Evolutionary conservation across 805 yeast genomes (phyloP).

Genomic region (Kockiozyma suomiensis): DNA sequence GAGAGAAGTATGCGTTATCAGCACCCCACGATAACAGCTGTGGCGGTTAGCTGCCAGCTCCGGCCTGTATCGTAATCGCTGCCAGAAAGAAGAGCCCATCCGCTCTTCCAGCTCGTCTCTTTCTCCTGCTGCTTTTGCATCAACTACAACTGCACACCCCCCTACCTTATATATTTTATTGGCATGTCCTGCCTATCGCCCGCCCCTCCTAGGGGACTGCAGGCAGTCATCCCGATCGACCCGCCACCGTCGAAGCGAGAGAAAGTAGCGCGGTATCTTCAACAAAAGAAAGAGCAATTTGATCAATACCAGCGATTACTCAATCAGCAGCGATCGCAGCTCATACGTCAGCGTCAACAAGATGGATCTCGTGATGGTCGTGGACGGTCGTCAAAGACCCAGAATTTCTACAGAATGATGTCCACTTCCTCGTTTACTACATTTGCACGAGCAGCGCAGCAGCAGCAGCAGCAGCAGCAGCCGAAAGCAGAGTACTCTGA

Average conservation of each 20-base stretch:
- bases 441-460: constrained; percentile 27
- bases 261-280: constrained; percentile 28
- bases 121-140: no score
- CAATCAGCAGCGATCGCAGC: constrained; percentile 27
- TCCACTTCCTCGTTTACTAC: constrained; percentile 34
- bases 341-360: constrained; percentile 15
- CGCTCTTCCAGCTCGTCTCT: no score
- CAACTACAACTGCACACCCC: no score
- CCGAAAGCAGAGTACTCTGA: background rate
- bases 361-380: background rate
- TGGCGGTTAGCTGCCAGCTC: background rate
- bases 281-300: constrained; percentile 32
- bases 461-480: constrained; percentile 4
- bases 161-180: no score
- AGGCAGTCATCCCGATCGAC: constrained; percentile 32
- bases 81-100: background rate
- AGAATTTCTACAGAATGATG: constrained; percentile 21
- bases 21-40: background rate
- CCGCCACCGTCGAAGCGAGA: constrained; percentile 35
- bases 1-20: background rate
- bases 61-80: background rate
- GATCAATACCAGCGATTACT: constrained; percentile 31
- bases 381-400: background rate
- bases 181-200: constrained; percentile 32
- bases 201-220: constrained; percentile 32